Conservation (phyloP, 352 stramenopile genomes). For the Pythium brachiatum region DNA sequence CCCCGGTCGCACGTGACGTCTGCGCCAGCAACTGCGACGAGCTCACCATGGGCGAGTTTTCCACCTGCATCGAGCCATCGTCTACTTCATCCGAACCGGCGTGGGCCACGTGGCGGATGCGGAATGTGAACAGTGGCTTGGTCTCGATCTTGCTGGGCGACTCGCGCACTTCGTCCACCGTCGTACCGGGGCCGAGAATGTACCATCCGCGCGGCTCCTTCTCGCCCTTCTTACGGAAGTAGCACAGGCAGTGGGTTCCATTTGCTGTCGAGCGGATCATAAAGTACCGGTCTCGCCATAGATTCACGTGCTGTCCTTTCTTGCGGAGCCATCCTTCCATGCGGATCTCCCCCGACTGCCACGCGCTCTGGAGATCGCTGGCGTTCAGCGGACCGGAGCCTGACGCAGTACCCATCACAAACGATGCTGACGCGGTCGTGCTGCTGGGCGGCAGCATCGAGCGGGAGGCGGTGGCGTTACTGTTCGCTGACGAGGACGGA, state of each 20-base stretch:
- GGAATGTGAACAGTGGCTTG: constrained; percentile 84
- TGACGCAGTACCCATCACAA: constrained; percentile 8
- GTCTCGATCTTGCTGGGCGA: constrained; percentile 87
- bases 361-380: constrained; percentile 7
- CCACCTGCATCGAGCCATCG: constrained; percentile 28
- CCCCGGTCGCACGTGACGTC: constrained; percentile 16
- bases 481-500: background rate
- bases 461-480: background rate
- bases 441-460: constrained; percentile 4
- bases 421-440: constrained; percentile 16
- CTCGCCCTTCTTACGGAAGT: constrained; percentile 83
- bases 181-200: constrained; percentile 71
- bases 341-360: constrained; percentile 60
- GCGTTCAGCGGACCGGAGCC: background rate
- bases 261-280: constrained; percentile 84
- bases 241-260: constrained; percentile 78
- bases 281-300: constrained; percentile 86
- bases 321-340: constrained; percentile 88
- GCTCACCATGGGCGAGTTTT: constrained; percentile 33
- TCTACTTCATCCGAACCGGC: constrained; percentile 44
- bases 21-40: constrained; percentile 22
- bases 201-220: constrained; percentile 83
- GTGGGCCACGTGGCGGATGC: constrained; percentile 66
- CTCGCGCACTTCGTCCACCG: constrained; percentile 80
- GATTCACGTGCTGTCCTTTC: constrained; percentile 83